Base-by-base conservation (phyloP, 2,329 filamentous ascomycete species). In the Neonectria faginata region DNA sequence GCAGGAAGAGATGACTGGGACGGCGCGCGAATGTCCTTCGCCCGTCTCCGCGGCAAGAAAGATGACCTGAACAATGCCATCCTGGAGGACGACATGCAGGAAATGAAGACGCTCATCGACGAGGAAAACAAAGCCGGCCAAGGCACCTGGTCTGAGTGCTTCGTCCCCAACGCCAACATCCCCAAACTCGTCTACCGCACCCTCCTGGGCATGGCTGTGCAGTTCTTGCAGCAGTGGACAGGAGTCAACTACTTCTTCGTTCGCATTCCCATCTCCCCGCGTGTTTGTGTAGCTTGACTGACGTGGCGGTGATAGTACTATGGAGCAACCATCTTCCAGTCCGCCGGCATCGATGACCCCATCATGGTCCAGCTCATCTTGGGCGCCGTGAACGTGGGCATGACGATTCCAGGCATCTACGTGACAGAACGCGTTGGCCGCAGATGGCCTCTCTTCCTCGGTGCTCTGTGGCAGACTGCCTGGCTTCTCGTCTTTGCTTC, bases 391-490 rank as follows among this genome's bases (percentile, higher is more conserved):
- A 92, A 92, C 70, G 89, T 92, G 9, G 83, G 80, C 66, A 86
- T 85, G 75, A 91, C 90, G 14, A 86, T 92, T 67, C 83, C 84
- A 31, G 89, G 89, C 22, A 81, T 93, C 7, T 92, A 87, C 66
- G 81, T 91, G n/a, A 88, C 92, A 1, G 89, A 92, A 73, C 84
- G 85, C 63, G 89, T 85, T 63, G 90, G 90, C 31, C 87, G 91
- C 10, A 86, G 91, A 50, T 85, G 85, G 75, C 89, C 89, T 4
- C 81, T 93, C 2, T 85, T 92, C 67, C 72, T 86, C 16, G 91
- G 89, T 41, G 89, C 86, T 2, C 68, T 90, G 22, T 92, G 89
- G 89, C 89, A 91, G 80, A 85, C 87, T 29, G 76, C 80, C 5
- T 91, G 88, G 82, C 84, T 91, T 59, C 78, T 89, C 47, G 80